Base-by-base conservation (phyloP, 495 filamentous ascomycete species). In the Lasiosphaeriaceae sp. region DNA sequence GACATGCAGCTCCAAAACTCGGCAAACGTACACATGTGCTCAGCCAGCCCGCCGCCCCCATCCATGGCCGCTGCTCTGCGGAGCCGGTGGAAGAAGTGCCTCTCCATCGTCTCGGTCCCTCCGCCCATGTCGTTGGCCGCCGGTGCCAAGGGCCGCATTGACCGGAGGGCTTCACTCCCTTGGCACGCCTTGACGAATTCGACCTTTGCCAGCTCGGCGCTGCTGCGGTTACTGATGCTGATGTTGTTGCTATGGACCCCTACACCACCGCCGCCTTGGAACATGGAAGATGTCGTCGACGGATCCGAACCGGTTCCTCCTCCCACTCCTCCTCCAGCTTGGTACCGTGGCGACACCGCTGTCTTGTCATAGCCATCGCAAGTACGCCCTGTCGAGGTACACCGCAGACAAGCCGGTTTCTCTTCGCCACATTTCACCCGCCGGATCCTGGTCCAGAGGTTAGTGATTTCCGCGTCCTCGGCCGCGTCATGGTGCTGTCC, bases 301-400 rank as follows among this genome's bases (percentile, higher is more conserved):
- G 3, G 26, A 9, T 31, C 9, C 26, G 9, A 9, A 31, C 9
- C 26, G 3, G 26, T 77, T 12, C 60, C 73, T 11, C 74, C 76
- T 0, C 39, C 39, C 12, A 59, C 73, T 11, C 74, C 76, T 0
- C 39, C 39, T 5, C 39, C 39, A 1, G 39, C 4, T 19, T 70
- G 69, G 1, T 79, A 63, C 41, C 62, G 62, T 14, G 66, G 63
- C 19, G 72, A 66, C 62, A 71, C 61, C 65, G 67, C 56, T 55
- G 62, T 60, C 62, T 70, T 61, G 71, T 80, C 72, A 55, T 76
- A 76, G n/a, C 74, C 72, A 44, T 76, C 74, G 46, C 74, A 76
- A 29, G 68, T 73, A 8, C 74, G 65, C 6, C 74, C 72, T 14
- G 74, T 75, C 22, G 71, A 75, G 17, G 68, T 74, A 55, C 74